Conservation (phyloP, 495 filamentous ascomycete genomes). For the Penicillium dipodomyicola region DNA sequence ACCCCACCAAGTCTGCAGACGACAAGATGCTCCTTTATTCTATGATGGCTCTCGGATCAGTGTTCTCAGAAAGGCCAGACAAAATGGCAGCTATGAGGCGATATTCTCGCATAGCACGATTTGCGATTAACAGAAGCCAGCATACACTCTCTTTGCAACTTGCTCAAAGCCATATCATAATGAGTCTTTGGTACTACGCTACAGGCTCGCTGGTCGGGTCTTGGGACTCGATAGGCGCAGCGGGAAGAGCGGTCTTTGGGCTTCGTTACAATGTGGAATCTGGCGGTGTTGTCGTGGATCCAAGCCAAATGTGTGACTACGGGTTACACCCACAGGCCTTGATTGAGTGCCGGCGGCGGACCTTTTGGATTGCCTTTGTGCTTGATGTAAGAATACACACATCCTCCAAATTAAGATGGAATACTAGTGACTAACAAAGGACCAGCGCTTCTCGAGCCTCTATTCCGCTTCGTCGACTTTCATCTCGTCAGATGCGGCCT, state of each 20-base stretch:
- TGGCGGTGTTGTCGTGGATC: constrained; percentile 47
- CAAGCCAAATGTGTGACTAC: constrained; percentile 49
- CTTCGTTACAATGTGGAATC: constrained; percentile 62
- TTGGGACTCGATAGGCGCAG: constrained; percentile 60
- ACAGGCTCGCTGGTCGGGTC: constrained; percentile 50
- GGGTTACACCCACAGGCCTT: constrained; percentile 55
- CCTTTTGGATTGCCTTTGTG: constrained; percentile 65
- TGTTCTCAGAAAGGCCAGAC: constrained; percentile 56
- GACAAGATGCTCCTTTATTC: constrained; percentile 71
- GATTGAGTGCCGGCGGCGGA: constrained; percentile 63
- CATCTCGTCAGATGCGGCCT: constrained; percentile 53
- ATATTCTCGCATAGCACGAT: constrained; percentile 57
- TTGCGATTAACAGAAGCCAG: constrained; percentile 52
- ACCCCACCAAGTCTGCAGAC: constrained; percentile 54
- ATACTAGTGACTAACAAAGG: constrained; percentile 2
- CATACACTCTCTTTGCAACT: constrained; percentile 56
- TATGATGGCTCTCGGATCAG: constrained; percentile 56
- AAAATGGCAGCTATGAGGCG: constrained; percentile 44
- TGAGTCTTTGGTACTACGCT: constrained; percentile 63
- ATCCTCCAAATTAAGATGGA: not conserved
- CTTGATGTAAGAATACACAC: constrained; percentile 51
- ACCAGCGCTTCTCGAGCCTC: constrained; percentile 55
- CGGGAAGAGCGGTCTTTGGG: constrained; percentile 54
- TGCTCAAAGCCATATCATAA: constrained; percentile 60
- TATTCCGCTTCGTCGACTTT: constrained; percentile 45